These are phyloP conservation scores for Penicillium hordei DNA, from an alignment of 2,329 filamentous ascomycete genomes.

Conservation along the genomic window DNA sequence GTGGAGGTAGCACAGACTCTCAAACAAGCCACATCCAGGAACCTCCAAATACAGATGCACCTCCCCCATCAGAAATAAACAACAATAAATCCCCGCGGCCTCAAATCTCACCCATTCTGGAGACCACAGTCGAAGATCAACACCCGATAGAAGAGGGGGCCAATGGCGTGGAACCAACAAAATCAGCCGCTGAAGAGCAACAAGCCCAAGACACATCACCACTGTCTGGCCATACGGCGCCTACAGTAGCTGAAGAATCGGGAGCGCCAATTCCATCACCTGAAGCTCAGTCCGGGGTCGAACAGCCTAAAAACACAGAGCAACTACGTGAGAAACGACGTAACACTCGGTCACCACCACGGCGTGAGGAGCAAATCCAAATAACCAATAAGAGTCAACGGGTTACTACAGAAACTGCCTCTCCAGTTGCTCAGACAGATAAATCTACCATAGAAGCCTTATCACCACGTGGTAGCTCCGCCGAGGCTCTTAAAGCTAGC, in stretches of 20 bases:
- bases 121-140: neutral
- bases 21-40: neutral
- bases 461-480: neutral
- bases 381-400: neutral
- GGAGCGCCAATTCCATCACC: neutral
- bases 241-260: neutral
- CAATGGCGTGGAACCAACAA: neutral
- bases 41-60: neutral
- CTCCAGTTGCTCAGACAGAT: neutral
- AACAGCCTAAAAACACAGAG: neutral
- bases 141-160: neutral
- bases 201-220: neutral
- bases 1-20: neutral
- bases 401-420: neutral
- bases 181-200: neutral
- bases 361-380: neutral
- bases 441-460: neutral
- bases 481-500: neutral
- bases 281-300: neutral
- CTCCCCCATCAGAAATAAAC: neutral
- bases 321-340: neutral
- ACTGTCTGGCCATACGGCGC: neutral
- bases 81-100: neutral
- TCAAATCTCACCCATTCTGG: neutral
- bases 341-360: conserved; percentile 10